These are phyloP conservation scores for Entomortierella chlamydospora DNA, from an alignment of 192 early-diverging fungal species.

Conservation along the genomic window DNA sequence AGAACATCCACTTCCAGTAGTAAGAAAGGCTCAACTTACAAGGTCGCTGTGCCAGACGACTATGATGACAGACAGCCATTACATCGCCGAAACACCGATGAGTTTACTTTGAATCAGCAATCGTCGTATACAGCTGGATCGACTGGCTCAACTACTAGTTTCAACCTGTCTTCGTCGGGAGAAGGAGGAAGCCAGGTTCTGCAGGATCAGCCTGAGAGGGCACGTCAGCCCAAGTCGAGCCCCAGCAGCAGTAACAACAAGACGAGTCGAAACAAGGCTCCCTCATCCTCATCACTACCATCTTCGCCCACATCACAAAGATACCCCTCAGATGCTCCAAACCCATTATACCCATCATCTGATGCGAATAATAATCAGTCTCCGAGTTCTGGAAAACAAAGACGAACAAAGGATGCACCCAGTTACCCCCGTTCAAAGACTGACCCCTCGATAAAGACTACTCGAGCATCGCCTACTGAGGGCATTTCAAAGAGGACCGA, in stretches of 20 bases:
- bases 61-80: conserved; percentile 49
- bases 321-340: not conserved
- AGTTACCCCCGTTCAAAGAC: conserved; percentile 1
- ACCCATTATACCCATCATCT: not conserved
- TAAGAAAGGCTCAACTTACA: conserved; percentile 16
- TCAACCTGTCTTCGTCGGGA: not conserved
- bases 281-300: too few species aligned
- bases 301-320: not conserved
- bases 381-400: not conserved
- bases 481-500: not conserved
- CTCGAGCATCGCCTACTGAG: not conserved
- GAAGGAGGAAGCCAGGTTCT: too few species aligned
- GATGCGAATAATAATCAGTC: not conserved
- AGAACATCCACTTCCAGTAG: not conserved
- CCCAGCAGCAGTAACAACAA: too few species aligned
- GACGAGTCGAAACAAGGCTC: too few species aligned
- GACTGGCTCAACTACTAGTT: not conserved
- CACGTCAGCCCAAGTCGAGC: too few species aligned
- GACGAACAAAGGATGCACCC: not conserved
- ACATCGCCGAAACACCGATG: conserved; percentile 16
- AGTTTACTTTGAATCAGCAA: not conserved
- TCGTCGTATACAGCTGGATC: not conserved
- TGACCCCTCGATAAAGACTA: not conserved
- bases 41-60: conserved; percentile 24
- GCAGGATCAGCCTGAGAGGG: too few species aligned